Percentiles rank a stretch among this genome's conserved stretches.
Conservation (phyloP, 2,329 filamentous ascomycete genomes). For the Cephalotrichum gorgonifer region DNA sequence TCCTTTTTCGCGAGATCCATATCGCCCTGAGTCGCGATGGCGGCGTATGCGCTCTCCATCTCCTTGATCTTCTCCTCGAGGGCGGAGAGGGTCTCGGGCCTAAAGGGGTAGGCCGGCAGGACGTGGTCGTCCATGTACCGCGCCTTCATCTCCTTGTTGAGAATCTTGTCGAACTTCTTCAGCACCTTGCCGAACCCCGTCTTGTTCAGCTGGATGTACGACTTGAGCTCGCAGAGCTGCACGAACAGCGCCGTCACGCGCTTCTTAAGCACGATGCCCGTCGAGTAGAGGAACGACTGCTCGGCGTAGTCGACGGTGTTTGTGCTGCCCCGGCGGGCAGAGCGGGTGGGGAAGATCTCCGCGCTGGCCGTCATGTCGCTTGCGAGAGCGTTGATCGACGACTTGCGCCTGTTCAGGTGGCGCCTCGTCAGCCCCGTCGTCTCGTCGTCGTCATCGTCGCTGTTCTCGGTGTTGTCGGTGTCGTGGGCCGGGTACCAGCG, state of each 20-base stretch:
- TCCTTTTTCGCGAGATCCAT: conserved; percentile 68
- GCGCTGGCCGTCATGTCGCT: conserved; percentile 53
- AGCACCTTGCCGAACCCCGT: conserved; percentile 94
- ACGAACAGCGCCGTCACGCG: conserved; percentile 81
- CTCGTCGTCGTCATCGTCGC: conserved; percentile 51
- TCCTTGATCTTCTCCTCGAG: conserved; percentile 62
- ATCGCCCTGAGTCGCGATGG: conserved; percentile 75
- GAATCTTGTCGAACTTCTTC: conserved; percentile 97
- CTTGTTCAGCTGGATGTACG: conserved; percentile 89
- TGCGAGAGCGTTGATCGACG: conserved; percentile 20
- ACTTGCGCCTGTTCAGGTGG: conserved; percentile 22
- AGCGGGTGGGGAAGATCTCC: background rate
- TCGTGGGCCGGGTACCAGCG: conserved; percentile 21
- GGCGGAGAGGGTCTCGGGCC: conserved; percentile 55
- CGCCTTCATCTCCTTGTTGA: conserved; percentile 70
- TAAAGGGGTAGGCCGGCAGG: conserved; percentile 73
- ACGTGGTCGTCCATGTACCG: conserved; percentile 68
- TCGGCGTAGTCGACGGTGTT: conserved; percentile 72
- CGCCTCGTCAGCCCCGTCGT: conserved; percentile 41
- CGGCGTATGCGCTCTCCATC: conserved; percentile 72
- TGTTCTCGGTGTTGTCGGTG: conserved; percentile 54
- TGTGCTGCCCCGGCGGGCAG: conserved; percentile 47
- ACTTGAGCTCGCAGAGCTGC: conserved; percentile 87
- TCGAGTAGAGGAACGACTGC: conserved; percentile 54
- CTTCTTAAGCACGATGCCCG: conserved; percentile 83